A percentile compares a stretch with the other conserved stretches of the same genome.
phyloP scores from a whole-genome alignment of 805 yeast species.

The Candida koratica region DNA sequence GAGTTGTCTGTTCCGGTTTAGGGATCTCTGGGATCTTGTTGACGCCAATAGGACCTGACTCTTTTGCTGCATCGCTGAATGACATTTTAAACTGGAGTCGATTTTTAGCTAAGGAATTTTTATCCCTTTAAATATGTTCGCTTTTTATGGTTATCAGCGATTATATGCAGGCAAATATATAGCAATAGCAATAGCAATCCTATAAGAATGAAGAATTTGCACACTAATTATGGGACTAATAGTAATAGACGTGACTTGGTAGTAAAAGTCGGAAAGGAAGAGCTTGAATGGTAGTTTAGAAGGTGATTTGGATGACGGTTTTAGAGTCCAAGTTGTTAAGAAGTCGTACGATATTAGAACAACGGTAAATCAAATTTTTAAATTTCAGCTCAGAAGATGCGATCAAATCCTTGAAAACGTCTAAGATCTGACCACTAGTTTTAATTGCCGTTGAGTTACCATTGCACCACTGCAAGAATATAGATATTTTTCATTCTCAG shows the following conservation, averaged over 20 bases:
- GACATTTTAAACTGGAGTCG: slow-evolving; percentile 11
- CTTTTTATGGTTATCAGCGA: slow-evolving; percentile 3
- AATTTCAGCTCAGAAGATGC: too few species aligned
- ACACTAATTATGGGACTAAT: background rate
- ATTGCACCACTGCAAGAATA: too few species aligned
- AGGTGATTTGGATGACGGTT: too few species aligned
- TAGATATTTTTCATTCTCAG: too few species aligned
- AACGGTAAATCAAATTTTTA: too few species aligned
- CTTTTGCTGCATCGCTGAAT: slow-evolving; percentile 42
- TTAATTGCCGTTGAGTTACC: too few species aligned
- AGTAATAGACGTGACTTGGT: background rate
- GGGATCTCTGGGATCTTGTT: slow-evolving; percentile 30
- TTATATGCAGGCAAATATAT: slow-evolving; percentile 5
- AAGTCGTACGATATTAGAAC: too few species aligned
- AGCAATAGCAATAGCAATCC: slow-evolving; percentile 6
- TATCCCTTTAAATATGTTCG: slow-evolving; percentile 4
- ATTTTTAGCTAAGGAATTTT: slow-evolving; percentile 4
- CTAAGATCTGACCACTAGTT: too few species aligned
- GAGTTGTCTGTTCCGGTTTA: slow-evolving; percentile 16
- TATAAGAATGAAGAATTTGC: background rate
- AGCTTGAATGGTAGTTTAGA: too few species aligned
- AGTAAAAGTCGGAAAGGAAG: too few species aligned
- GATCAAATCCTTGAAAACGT: too few species aligned
- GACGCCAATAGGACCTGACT: slow-evolving; percentile 35
- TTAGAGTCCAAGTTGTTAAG: too few species aligned